Evolutionary conservation across 2,329 filamentous ascomycete genomes (phyloP).

Genomic region (Dactylellina drechsleri): DNA sequence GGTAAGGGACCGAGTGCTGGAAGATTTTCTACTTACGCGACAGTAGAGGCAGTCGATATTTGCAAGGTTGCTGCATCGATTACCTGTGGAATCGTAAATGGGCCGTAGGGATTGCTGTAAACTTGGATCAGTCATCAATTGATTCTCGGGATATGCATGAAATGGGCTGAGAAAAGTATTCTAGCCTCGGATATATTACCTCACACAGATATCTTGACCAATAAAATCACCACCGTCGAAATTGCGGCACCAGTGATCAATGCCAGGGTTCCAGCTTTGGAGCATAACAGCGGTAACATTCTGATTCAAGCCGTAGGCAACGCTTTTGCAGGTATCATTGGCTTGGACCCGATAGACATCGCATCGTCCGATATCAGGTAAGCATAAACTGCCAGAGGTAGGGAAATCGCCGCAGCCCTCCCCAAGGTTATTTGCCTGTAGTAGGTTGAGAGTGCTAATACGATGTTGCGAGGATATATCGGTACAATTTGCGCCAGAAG

Average conservation of each 20-base stretch:
- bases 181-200: conserved; percentile 12
- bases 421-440: conserved; percentile 56
- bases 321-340: conserved; percentile 56
- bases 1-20: not conserved
- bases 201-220: conserved; percentile 57
- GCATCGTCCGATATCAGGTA: conserved; percentile 55
- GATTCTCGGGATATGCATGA: not conserved
- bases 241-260: conserved; percentile 56
- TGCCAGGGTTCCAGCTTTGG: conserved; percentile 58
- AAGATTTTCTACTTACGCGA: conserved; percentile 13
- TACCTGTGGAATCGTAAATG: conserved; percentile 33
- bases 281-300: conserved; percentile 56
- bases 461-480: conserved; percentile 41
- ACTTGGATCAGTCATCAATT: conserved; percentile 3
- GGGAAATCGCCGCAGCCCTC: conserved; percentile 57
- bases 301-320: conserved; percentile 49
- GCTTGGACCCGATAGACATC: conserved; percentile 53
- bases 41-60: conserved; percentile 46
- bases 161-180: not conserved
- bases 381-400: conserved; percentile 55
- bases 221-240: conserved; percentile 49
- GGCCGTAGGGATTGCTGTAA: conserved; percentile 35
- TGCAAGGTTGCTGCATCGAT: conserved; percentile 34
- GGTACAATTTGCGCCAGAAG: conserved; percentile 41
- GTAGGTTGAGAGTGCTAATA: conserved; percentile 54